Conservation (phyloP, 2,329 filamentous ascomycete genomes). For the Epicoccum sorghinum region DNA sequence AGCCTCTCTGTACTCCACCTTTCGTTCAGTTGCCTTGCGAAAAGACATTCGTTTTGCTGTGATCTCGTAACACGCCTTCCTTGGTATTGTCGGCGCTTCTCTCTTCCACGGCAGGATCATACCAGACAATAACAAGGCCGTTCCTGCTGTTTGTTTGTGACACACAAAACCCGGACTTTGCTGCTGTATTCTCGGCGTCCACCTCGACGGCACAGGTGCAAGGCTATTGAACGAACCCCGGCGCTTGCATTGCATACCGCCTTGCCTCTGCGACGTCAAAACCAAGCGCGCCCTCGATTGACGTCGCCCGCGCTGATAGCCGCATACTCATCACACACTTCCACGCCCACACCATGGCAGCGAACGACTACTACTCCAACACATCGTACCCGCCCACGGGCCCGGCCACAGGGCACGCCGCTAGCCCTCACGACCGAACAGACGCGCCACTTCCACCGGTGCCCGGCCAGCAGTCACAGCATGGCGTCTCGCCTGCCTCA, state of each 20-base stretch:
- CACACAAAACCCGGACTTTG: not conserved
- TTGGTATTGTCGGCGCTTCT: not conserved
- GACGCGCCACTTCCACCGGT: conserved; percentile 48
- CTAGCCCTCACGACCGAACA: conserved; percentile 41
- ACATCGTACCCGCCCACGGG: conserved; percentile 48
- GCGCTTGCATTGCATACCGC: not conserved
- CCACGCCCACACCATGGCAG: conserved; percentile 47
- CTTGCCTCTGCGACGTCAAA: conserved; percentile 5
- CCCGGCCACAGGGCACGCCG: conserved; percentile 17
- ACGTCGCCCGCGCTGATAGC: not conserved
- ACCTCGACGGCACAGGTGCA: no score
- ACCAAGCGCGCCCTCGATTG: not conserved
- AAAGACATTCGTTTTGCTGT: not conserved
- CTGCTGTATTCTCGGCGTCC: not conserved
- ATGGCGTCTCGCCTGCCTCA: conserved; percentile 40
- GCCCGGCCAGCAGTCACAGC: conserved; percentile 25
- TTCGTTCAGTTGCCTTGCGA: not conserved
- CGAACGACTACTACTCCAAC: conserved; percentile 65
- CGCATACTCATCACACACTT: not conserved
- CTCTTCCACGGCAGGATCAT: conserved; percentile 3
- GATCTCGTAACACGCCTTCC: not conserved
- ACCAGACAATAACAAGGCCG: conserved; percentile 1
- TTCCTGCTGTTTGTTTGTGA: conserved; percentile 5
- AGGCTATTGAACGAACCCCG: not conserved
- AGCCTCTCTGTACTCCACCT: conserved; percentile 7